Evolutionary conservation across 1,284 basidiomycete genomes (phyloP).

Genomic region (Leccinum subrobustum): DNA sequence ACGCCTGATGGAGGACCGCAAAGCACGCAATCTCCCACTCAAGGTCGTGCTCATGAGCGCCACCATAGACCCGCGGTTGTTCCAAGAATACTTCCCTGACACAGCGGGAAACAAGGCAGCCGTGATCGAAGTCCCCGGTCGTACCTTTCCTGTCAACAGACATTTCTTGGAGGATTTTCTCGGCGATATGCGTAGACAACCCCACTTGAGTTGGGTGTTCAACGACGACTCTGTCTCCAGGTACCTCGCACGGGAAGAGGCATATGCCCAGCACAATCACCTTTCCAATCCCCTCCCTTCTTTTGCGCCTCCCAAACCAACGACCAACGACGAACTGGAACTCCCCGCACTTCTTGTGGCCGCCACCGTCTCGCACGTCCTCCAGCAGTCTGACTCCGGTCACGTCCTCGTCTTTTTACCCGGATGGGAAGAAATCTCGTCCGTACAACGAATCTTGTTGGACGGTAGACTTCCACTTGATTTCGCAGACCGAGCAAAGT

Average conservation of each 20-base stretch:
- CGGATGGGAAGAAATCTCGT: slow-evolving; percentile 90
- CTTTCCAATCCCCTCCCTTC: slow-evolving; percentile 26
- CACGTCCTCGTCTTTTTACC: slow-evolving; percentile 93
- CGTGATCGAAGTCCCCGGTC: slow-evolving; percentile 87
- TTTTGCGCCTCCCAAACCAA: slow-evolving; percentile 7
- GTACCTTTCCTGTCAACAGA: slow-evolving; percentile 86
- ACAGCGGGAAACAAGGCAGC: slow-evolving; percentile 62
- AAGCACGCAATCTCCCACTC: slow-evolving; percentile 71
- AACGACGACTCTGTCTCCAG: too few relatives aligned
- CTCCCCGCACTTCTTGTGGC: slow-evolving; percentile 84
- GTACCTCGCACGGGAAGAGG: too few relatives aligned
- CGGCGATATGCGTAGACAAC: slow-evolving; percentile 45
- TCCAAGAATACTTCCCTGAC: slow-evolving; percentile 85
- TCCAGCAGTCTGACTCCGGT: slow-evolving; percentile 76
- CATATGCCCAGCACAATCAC: slow-evolving; percentile 2
- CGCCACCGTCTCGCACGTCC: slow-evolving; percentile 78
- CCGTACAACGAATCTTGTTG: slow-evolving; percentile 70
- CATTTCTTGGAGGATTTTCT: slow-evolving; percentile 84
- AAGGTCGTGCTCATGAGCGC: slow-evolving; percentile 96
- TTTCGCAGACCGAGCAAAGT: slow-evolving; percentile 61
- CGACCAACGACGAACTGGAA: slow-evolving; percentile 67
- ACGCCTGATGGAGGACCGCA: slow-evolving; percentile 78
- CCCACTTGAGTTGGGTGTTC: slow-evolving; percentile 55
- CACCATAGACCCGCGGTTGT: slow-evolving; percentile 89
- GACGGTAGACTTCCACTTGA: slow-evolving; percentile 61